These are phyloP conservation scores for Linnemannia exigua DNA, from an alignment of 192 early-diverging fungal genomes.

Conservation along the genomic window DNA sequence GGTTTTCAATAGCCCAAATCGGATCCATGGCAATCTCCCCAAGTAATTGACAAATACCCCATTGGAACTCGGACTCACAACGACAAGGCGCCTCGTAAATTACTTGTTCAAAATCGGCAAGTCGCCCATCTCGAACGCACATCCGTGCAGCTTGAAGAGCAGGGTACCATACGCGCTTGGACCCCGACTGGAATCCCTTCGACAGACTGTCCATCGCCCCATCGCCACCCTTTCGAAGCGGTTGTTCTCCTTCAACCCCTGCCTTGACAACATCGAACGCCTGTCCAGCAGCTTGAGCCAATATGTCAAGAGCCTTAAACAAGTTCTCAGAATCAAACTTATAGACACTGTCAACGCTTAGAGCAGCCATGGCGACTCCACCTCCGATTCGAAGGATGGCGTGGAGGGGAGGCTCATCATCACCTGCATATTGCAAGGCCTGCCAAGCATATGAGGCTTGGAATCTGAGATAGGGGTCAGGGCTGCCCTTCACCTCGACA, in stretches of 20 bases:
- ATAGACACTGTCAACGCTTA: neutral
- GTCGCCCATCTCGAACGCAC: neutral
- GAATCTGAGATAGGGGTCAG: constrained; percentile 1
- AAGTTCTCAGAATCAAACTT: neutral
- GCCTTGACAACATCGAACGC: neutral
- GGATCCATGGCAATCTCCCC: constrained; percentile 8
- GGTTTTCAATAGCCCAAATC: neutral
- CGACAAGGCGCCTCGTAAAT: constrained; percentile 8
- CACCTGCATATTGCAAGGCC: neutral
- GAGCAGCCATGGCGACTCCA: neutral
- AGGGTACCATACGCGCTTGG: neutral
- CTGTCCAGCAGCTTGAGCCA: neutral
- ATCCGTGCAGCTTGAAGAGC: neutral
- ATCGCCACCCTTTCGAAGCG: neutral
- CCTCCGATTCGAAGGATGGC: neutral
- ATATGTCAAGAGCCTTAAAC: neutral
- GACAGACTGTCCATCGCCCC: neutral
- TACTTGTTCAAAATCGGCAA: neutral
- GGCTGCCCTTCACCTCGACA: neutral
- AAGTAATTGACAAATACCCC: constrained; percentile 15
- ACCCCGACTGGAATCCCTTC: constrained; percentile 2
- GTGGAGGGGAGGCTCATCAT: neutral
- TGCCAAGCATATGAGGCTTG: neutral
- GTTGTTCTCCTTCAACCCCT: neutral
- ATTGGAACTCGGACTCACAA: constrained; percentile 4